Evolutionary conservation across 1,284 basidiomycete genomes (phyloP).

Genomic region (Erythrobasidium hasegawianum): DNA sequence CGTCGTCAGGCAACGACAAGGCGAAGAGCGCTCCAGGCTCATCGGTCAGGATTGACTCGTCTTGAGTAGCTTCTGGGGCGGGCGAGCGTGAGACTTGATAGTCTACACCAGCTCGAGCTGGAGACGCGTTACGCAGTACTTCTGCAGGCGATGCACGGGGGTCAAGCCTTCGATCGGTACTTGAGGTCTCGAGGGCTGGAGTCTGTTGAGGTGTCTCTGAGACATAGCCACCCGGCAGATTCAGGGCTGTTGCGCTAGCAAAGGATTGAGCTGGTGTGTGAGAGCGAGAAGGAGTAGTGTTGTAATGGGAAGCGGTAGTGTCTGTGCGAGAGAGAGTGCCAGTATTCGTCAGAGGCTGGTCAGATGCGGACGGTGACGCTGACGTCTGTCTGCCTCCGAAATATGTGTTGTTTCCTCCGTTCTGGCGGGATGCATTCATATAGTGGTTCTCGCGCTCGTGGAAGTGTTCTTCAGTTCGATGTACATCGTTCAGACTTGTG

Average conservation of each 20-base stretch:
- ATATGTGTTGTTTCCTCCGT: too few species aligned
- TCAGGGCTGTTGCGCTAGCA: neutral
- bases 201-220: neutral
- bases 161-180: too few species aligned
- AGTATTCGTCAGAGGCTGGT: too few species aligned
- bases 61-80: neutral
- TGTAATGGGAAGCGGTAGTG: constrained; percentile 1
- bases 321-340: neutral
- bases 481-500: neutral
- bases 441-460: too few species aligned
- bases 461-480: neutral
- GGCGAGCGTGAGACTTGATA: neutral
- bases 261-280: neutral
- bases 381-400: too few species aligned
- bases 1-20: constrained; percentile 9
- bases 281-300: neutral
- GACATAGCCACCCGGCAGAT: neutral
- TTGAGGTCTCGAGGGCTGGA: neutral
- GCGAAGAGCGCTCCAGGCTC: constrained; percentile 31
- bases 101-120: too few species aligned
- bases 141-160: too few species aligned
- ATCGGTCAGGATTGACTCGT: constrained; percentile 8
- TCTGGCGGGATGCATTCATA: too few species aligned
- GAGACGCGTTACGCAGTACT: too few species aligned
- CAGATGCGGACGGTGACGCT: too few species aligned